Evolutionary conservation across 768 basidiomycete genomes (phyloP).

Genomic region (Mycena epipterygia): DNA sequence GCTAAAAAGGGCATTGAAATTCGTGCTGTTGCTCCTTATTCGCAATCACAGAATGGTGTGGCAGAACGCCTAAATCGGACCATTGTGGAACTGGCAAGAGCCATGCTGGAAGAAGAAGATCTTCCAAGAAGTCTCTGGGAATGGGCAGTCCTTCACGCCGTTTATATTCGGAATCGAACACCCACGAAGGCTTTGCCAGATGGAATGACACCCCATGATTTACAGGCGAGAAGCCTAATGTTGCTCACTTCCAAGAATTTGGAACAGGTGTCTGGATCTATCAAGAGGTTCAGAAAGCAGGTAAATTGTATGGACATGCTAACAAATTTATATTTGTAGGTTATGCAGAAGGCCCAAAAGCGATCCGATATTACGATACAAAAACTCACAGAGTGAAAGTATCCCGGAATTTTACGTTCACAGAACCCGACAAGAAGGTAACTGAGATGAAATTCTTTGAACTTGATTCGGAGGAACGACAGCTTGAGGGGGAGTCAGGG

Average conservation of each 20-base stretch:
- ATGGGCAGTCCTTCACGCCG: constrained; percentile 35
- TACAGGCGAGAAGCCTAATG: constrained; percentile 1
- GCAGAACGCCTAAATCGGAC: constrained; percentile 53
- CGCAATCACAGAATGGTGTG: constrained; percentile 54
- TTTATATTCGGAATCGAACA: constrained; percentile 38
- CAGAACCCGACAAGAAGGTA: too few species aligned
- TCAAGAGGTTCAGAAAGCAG: not conserved
- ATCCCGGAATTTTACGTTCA: too few species aligned
- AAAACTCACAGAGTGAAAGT: not conserved
- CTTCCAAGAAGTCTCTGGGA: constrained; percentile 39
- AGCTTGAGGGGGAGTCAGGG: not conserved
- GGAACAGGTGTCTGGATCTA: constrained; percentile 25
- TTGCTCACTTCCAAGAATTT: constrained; percentile 14
- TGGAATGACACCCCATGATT: constrained; percentile 12
- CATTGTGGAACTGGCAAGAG: constrained; percentile 39
- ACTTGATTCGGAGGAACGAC: not conserved
- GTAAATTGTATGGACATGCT: constrained; percentile 14
- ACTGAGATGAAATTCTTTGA: not conserved
- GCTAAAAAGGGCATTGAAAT: constrained; percentile 35
- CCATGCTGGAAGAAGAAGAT: constrained; percentile 47
- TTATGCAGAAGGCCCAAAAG: not conserved
- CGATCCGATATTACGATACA: constrained; percentile 30
- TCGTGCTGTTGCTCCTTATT: constrained; percentile 47
- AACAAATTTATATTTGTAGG: constrained; percentile 16
- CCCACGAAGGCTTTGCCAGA: not conserved